Percentiles rank a stretch among this genome's conserved stretches.
Evolutionary conservation across 1,284 basidiomycete genomes (phyloP).

Genomic region (Tausonia pullulans): DNA sequence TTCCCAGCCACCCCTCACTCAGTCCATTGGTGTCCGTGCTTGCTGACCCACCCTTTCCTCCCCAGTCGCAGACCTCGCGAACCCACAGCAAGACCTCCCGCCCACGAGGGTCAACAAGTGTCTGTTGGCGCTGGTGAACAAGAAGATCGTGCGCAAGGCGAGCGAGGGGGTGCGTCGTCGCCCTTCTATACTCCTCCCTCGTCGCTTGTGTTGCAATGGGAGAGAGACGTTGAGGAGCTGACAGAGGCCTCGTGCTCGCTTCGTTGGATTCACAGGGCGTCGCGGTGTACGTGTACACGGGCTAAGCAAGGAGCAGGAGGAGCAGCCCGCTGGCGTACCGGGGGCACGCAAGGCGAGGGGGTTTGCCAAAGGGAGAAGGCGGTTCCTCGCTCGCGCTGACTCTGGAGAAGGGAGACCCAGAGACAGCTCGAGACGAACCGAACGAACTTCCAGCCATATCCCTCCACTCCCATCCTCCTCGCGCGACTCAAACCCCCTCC

Average conservation of each 20-base stretch:
- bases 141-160: constrained; percentile 67
- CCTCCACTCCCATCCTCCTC: too few relatives aligned
- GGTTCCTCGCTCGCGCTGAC: too few relatives aligned
- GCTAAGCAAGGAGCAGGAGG: background rate
- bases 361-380: too few relatives aligned
- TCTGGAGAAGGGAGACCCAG: too few relatives aligned
- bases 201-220: background rate
- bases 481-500: too few relatives aligned
- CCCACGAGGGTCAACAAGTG: constrained; percentile 88
- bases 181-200: background rate
- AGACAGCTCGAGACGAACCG: too few relatives aligned
- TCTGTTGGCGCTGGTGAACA: constrained; percentile 75
- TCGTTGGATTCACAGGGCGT: background rate
- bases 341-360: too few relatives aligned
- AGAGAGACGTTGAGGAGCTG: background rate
- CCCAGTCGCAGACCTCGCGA: constrained; percentile 65
- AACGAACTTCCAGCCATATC: too few relatives aligned
- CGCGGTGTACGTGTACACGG: background rate
- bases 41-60: too few relatives aligned
- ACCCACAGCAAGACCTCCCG: constrained; percentile 59
- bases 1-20: constrained; percentile 8
- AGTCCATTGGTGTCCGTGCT: background rate
- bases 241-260: background rate
- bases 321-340: background rate
- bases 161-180: constrained; percentile 33